These are phyloP conservation scores for Podaxis sp. DNA, from an alignment of 768 basidiomycete genomes.

Conservation along the genomic window DNA sequence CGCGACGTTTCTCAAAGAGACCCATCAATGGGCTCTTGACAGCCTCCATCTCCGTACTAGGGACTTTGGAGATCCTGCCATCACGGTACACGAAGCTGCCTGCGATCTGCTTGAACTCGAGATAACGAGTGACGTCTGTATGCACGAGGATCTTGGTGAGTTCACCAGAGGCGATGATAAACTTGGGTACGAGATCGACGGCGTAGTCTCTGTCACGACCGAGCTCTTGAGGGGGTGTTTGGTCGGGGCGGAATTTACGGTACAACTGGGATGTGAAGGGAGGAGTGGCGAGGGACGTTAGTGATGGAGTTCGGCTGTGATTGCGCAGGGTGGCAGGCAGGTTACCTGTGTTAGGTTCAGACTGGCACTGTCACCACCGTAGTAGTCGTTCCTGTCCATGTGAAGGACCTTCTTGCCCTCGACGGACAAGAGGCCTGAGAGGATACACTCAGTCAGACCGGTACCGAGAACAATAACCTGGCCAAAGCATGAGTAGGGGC, in stretches of 20 bases:
- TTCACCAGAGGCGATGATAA: conserved; percentile 98
- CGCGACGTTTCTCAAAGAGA: conserved; percentile 96
- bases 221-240: conserved; percentile 76
- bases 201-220: conserved; percentile 98
- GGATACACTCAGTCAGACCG: conserved; percentile 96
- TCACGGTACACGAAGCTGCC: conserved; percentile 98
- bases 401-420: conserved; percentile 99
- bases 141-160: conserved; percentile 98
- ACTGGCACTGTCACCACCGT: conserved; percentile 96
- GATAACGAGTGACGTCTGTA: conserved; percentile 97
- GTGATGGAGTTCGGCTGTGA: not conserved
- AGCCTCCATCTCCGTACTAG: conserved; percentile 96
- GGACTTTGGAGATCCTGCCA: conserved; percentile 96
- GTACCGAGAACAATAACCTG: conserved; percentile 94
- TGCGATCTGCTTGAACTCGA: conserved; percentile 99
- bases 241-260: conserved; percentile 86
- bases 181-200: conserved; percentile 97
- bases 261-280: conserved; percentile 62
- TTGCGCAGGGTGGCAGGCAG: not conserved
- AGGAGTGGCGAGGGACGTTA: not conserved
- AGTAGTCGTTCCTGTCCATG: conserved; percentile 99
- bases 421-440: conserved; percentile 97
- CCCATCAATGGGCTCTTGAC: conserved; percentile 96
- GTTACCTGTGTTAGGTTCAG: conserved; percentile 93
- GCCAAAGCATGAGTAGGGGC: conserved; percentile 17